Base-by-base conservation (phyloP, 176 grass and related monocot genomes). In the Cymbopogon citratus region DNA sequence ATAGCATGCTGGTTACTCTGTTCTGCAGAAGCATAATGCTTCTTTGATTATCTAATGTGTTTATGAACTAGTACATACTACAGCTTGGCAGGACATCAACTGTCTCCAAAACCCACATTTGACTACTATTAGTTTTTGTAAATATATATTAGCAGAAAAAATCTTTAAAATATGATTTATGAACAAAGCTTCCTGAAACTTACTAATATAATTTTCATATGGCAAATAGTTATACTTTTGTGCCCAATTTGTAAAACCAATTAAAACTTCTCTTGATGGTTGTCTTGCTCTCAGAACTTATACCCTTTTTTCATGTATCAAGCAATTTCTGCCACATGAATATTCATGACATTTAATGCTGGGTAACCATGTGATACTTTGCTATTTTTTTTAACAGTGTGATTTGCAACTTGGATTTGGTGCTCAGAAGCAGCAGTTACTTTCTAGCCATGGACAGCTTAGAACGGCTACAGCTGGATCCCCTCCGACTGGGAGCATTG, bases 341-440 rank as follows among this genome's bases (percentile, higher is more conserved):
- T 36, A 66, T 56, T 36, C 10, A 46, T 81, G 62, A 49, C 36
- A 29, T 26, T 69, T 60, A 63, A 72, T 68, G 18, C 61, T 79
- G 63, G 63, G 38, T 41, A 40, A 65, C 23, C 49, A 66, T 48
- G 77, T 82, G 67, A 29, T 74, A 82, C 46, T 67, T 81, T 69
- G 63, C 29, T 45, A 54, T 1, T 19, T 51, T 16, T n/a, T 68
- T 65, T 43, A 85, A 79, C 92, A 94, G 87, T 90, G 82, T 88
- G 87, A 85, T 80, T 81, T 87, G 80, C 78, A 85, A 77, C 74
- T 83, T 76, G 78, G 69, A 84, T 82, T 84, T 63, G 74, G 80
- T 78, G 75, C 41, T 64, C 86, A 92, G 79, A 94, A 90, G 85
- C 83, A 78, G 27, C 80, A 83, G 21, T 49, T 79, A 24, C 81